Percentiles rank a stretch among this genome's conserved stretches.
phyloP scores from a whole-genome alignment of 108 stramenopile species.

The Aurantiochytrium sp. region DNA sequence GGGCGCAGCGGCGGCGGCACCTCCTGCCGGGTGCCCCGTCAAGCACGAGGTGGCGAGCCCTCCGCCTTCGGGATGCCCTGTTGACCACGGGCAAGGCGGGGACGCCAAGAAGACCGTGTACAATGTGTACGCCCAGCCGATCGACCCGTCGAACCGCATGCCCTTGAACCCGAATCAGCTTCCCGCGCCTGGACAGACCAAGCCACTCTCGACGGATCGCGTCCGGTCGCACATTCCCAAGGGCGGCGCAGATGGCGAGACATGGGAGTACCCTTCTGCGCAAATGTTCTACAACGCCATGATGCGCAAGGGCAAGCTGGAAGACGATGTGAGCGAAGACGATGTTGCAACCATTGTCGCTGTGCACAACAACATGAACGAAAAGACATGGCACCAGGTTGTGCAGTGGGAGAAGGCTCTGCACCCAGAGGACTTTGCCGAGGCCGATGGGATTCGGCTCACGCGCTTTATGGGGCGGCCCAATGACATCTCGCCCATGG shows the following conservation, averaged over 20 bases:
- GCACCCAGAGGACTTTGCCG: neutral
- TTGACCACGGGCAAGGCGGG: neutral
- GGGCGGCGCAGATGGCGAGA: slow-evolving; percentile 47
- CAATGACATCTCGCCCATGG: slow-evolving; percentile 84
- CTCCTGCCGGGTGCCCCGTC: neutral
- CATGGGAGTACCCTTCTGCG: slow-evolving; percentile 90
- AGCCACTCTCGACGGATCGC: slow-evolving; percentile 68
- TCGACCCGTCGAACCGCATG: slow-evolving; percentile 94
- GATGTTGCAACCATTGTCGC: slow-evolving; percentile 87
- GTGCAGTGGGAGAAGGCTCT: slow-evolving; percentile 80
- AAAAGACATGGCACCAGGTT: slow-evolving; percentile 84
- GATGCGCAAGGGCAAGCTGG: slow-evolving; percentile 77
- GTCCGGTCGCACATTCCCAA: slow-evolving; percentile 81
- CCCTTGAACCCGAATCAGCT: slow-evolving; percentile 52
- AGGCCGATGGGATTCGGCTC: slow-evolving; percentile 38
- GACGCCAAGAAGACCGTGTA: slow-evolving; percentile 40
- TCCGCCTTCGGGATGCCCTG: neutral
- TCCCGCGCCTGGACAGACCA: slow-evolving; percentile 36
- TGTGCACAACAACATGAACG: slow-evolving; percentile 99
- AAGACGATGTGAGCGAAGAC: slow-evolving; percentile 62
- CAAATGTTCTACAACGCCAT: slow-evolving; percentile 99
- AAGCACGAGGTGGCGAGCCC: neutral
- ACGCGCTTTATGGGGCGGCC: slow-evolving; percentile 85
- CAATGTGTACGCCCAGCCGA: slow-evolving; percentile 94
- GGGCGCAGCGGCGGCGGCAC: neutral